Percentiles rank a stretch among this genome's conserved stretches.
Conservation (phyloP, 192 early-diverging fungal genomes). For the Geosiphon pyriformis region DNA sequence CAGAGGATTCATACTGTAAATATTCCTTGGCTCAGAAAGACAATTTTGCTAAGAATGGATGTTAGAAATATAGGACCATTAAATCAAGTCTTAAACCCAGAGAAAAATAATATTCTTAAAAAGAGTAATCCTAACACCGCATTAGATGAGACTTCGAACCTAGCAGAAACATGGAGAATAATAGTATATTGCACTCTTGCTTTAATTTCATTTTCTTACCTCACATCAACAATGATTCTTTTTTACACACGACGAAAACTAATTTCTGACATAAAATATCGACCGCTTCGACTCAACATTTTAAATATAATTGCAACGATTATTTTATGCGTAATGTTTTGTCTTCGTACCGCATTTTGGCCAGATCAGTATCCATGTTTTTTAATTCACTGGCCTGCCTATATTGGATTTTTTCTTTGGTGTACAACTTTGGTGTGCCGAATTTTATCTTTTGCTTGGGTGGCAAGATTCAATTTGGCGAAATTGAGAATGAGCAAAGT, state of each 20-base stretch:
- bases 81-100: no score
- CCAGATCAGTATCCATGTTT: conserved; percentile 13
- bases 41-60: no score
- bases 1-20: no score
- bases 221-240: conserved; percentile 6
- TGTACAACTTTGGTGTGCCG: conserved; percentile 1
- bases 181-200: no score
- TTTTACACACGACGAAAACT: conserved; percentile 10
- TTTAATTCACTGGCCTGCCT: conserved; percentile 10
- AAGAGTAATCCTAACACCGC: no score
- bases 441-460: conserved; percentile 12
- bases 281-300: conserved; percentile 15
- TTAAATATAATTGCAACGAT: conserved; percentile 2
- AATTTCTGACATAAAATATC: conserved; percentile 14
- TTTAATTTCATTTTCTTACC: conserved; percentile 18
- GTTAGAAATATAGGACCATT: no score
- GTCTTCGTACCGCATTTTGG: conserved; percentile 2
- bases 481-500: conserved; percentile 12
- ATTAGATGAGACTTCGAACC: no score
- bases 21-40: no score
- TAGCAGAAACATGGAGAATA: no score
- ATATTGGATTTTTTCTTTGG: conserved; percentile 15
- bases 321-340: conserved; percentile 17
- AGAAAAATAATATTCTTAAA: no score
- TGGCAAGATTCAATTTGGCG: conserved; percentile 15